phyloP scores from a whole-genome alignment of 2,329 filamentous ascomycete genomes.

The Diaporthe caulivora region DNA sequence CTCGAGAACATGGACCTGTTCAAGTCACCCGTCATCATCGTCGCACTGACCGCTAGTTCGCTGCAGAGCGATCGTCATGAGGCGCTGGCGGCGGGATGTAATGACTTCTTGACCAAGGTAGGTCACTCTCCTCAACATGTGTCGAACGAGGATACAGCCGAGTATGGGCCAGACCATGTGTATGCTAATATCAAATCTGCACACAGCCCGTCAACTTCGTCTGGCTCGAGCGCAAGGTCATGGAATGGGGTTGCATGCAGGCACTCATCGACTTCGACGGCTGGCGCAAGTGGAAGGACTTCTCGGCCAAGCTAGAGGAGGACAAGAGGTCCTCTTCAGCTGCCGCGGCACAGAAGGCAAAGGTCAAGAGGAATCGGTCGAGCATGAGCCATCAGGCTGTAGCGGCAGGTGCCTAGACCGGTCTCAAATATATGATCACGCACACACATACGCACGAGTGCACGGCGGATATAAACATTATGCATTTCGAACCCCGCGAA shows the following conservation, averaged over 20 bases:
- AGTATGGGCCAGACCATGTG: conserved; percentile 7
- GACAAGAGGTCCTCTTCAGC: conserved; percentile 31
- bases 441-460: not conserved
- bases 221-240: conserved; percentile 97
- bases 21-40: conserved; percentile 97
- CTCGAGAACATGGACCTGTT: conserved; percentile 79
- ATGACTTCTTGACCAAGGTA: conserved; percentile 98
- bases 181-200: conserved; percentile 52
- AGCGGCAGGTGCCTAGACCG: conserved; percentile 33
- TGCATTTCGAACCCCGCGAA: not conserved
- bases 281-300: conserved; percentile 97
- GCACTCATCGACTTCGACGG: conserved; percentile 98
- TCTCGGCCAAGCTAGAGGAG: conserved; percentile 59
- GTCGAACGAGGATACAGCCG: not conserved
- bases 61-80: conserved; percentile 96
- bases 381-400: conserved; percentile 35
- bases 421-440: not conserved
- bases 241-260: conserved; percentile 99
- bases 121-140: conserved; percentile 42
- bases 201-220: conserved; percentile 92
- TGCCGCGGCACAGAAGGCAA: conserved; percentile 34
- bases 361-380: conserved; percentile 39
- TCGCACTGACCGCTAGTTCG: conserved; percentile 93
- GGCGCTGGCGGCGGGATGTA: conserved; percentile 93
- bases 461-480: not conserved